These are phyloP conservation scores for Rasamsonia emersonii DNA, from an alignment of 2,329 filamentous ascomycete genomes.

Conservation along the genomic window DNA sequence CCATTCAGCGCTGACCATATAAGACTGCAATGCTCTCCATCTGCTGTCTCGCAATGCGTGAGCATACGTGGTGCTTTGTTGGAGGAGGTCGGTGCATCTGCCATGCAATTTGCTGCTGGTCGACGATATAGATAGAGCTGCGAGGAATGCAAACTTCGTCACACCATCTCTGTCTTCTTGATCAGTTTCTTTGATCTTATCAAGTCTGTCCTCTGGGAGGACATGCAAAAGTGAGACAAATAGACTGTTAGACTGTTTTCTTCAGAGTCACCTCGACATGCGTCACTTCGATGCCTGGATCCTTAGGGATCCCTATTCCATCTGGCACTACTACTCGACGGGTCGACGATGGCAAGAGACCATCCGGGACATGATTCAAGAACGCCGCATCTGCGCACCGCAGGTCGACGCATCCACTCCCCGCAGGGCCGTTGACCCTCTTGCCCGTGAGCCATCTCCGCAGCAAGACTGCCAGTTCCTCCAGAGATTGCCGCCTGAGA, in stretches of 20 bases:
- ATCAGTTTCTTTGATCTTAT: no score
- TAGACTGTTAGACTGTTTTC: not conserved
- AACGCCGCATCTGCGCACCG: conserved; percentile 27
- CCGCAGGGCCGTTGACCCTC: conserved; percentile 9
- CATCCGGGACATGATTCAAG: conserved; percentile 26
- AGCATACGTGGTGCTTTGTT: no score
- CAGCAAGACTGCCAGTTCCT: conserved; percentile 17
- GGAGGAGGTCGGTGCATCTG: no score
- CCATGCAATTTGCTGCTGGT: no score
- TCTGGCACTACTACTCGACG: conserved; percentile 30
- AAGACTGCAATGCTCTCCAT: no score
- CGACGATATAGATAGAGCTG: no score
- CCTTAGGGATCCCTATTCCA: conserved; percentile 30
- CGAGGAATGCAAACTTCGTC: no score
- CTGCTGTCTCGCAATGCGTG: no score
- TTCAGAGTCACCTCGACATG: conserved; percentile 14
- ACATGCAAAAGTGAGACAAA: no score
- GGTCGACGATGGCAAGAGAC: conserved; percentile 28
- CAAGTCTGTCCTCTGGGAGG: no score
- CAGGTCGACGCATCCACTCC: conserved; percentile 3
- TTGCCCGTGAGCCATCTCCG: conserved; percentile 10
- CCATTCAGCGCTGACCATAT: no score
- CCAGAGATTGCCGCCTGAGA: conserved; percentile 24
- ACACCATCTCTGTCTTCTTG: no score
- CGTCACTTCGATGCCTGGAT: conserved; percentile 32